phyloP scores from a whole-genome alignment of 306 rosid genomes.

The Cercis canadensis region DNA sequence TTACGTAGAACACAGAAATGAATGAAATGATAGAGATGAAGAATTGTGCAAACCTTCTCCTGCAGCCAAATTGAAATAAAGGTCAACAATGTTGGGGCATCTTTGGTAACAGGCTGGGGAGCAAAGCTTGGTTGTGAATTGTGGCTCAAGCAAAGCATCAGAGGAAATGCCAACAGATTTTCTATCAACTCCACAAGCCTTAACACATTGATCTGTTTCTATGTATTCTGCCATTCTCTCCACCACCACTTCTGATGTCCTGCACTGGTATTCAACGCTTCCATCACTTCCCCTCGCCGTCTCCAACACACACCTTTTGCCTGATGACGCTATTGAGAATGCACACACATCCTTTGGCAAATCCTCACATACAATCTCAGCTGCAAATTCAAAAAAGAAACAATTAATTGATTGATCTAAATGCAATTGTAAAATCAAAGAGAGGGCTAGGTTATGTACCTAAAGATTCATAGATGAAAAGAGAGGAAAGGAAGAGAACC shows the following conservation, averaged over 20 bases:
- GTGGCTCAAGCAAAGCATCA: constrained; percentile 77
- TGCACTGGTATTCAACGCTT: constrained; percentile 59
- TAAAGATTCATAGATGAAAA: constrained; percentile 37
- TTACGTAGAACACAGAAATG: no score
- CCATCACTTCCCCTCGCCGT: constrained; percentile 50
- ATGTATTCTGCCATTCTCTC: constrained; percentile 71
- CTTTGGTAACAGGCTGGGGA: constrained; percentile 66
- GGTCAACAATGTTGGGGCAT: constrained; percentile 79
- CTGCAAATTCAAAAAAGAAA: constrained; percentile 28
- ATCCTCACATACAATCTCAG: constrained; percentile 69
- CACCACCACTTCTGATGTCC: constrained; percentile 79
- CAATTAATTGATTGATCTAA: background rate
- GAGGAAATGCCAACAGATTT: constrained; percentile 79
- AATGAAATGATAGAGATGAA: no score
- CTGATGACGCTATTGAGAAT: constrained; percentile 80
- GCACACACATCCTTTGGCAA: constrained; percentile 64
- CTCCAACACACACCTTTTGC: constrained; percentile 85
- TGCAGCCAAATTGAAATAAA: constrained; percentile 79
- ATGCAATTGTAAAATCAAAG: background rate
- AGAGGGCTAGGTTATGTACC: constrained; percentile 6
- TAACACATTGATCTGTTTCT: constrained; percentile 68
- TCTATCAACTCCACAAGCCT: constrained; percentile 78
- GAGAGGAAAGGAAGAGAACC: constrained; percentile 38
- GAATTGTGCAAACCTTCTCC: constrained; percentile 58
- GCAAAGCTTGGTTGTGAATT: constrained; percentile 72